Conservation (phyloP, 169 alveolate species). For the Plasmodium blacklocki region DNA sequence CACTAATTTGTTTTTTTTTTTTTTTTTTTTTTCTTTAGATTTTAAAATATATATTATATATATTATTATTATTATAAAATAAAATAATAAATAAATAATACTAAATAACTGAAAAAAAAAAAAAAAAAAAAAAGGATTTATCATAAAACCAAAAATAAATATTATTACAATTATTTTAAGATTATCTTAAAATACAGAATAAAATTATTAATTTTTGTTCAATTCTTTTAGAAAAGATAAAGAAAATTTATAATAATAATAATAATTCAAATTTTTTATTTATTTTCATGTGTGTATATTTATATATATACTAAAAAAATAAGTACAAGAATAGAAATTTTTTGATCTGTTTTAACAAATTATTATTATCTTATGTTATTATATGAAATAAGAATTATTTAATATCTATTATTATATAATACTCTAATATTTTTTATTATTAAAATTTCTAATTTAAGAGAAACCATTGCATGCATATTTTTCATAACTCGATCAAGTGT, state of each 20-base stretch:
- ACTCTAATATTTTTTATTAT: neutral
- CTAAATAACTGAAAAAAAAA: neutral
- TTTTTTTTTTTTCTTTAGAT: neutral
- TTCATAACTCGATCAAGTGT: slow-evolving; percentile 12
- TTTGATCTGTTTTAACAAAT: neutral
- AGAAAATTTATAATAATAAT: neutral
- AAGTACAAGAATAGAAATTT: neutral
- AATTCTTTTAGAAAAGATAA: neutral
- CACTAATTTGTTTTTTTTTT: neutral
- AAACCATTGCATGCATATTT: slow-evolving; percentile 25
- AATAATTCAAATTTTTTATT: neutral
- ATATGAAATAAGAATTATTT: neutral
- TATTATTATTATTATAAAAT: too few relatives aligned
- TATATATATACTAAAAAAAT: neutral
- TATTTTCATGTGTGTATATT: neutral
- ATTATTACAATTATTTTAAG: neutral
- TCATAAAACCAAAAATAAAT: neutral
- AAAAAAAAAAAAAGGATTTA: neutral
- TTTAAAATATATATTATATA: neutral
- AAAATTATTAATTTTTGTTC: slow-evolving; percentile 12
- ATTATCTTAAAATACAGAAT: neutral
- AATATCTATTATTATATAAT: too few relatives aligned
- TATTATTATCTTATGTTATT: neutral
- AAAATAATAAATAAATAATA: too few relatives aligned
- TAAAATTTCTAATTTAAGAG: neutral